A percentile compares a stretch with the other conserved stretches of the same genome.
Conservation (phyloP, 2,329 filamentous ascomycete genomes). For the Cytospora paraplurivora region DNA sequence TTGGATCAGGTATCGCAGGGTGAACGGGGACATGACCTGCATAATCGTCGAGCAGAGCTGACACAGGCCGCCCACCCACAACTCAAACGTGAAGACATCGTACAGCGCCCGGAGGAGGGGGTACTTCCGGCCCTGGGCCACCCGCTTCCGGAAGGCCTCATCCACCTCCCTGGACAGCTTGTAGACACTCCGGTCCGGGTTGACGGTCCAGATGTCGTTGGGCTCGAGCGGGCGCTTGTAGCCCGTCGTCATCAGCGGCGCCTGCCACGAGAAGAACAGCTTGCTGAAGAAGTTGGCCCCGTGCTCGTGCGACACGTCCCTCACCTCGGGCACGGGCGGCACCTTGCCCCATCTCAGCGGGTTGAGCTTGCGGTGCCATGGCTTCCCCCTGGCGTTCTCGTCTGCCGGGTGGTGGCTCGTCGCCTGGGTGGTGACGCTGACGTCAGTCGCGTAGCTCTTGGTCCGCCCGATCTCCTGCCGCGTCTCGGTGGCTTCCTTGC, state of each 20-base stretch:
- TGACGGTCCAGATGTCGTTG: conserved; percentile 87
- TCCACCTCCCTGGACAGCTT: conserved; percentile 68
- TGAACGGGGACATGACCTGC: conserved; percentile 82
- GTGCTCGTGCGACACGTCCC: conserved; percentile 66
- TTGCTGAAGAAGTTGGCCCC: conserved; percentile 72
- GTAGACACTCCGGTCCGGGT: conserved; percentile 75
- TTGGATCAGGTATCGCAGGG: conserved; percentile 80
- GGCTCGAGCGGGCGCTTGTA: conserved; percentile 82
- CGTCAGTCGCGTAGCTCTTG: conserved; percentile 57
- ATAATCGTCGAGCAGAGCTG: conserved; percentile 72
- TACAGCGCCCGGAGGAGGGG: conserved; percentile 80
- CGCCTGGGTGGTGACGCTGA: conserved; percentile 51
- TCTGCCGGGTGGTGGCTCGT: conserved; percentile 38
- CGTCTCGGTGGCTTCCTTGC: conserved; percentile 33
- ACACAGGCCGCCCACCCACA: conserved; percentile 80
- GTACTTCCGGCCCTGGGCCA: conserved; percentile 67
- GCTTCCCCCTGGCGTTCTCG: conserved; percentile 45
- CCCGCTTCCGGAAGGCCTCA: conserved; percentile 68
- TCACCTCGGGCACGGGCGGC: conserved; percentile 58
- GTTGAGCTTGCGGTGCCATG: conserved; percentile 66
- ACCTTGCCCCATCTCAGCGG: conserved; percentile 61
- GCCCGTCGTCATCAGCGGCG: conserved; percentile 81
- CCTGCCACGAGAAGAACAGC: conserved; percentile 88
- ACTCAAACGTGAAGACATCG: conserved; percentile 83
- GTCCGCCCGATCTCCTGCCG: conserved; percentile 44